Conservation (phyloP, 2,329 filamentous ascomycete species). For the Xylaria sp. region DNA sequence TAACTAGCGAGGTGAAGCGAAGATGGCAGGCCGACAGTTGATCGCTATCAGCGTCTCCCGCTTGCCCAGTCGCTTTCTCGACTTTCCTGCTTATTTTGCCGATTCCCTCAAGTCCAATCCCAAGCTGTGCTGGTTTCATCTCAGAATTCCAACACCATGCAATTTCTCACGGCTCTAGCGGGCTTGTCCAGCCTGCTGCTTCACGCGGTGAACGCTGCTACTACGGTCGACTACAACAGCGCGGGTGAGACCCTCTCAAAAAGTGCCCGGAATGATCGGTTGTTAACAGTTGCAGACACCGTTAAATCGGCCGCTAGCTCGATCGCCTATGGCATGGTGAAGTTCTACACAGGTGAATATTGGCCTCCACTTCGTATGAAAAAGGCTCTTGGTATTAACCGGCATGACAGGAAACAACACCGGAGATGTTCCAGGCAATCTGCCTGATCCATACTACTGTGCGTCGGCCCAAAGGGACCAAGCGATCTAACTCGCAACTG, state of each 20-base stretch:
- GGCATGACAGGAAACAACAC: conserved; percentile 52
- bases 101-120: conserved; percentile 3
- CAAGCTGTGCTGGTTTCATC: background rate
- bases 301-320: conserved; percentile 26
- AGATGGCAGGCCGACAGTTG: conserved; percentile 9
- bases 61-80: conserved; percentile 6
- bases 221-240: conserved; percentile 22
- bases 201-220: conserved; percentile 13
- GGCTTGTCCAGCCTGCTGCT: conserved; percentile 18
- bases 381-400: conserved; percentile 1
- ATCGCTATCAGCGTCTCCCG: conserved; percentile 8
- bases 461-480: conserved; percentile 34
- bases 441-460: conserved; percentile 66
- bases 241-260: conserved; percentile 14
- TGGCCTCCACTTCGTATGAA: background rate
- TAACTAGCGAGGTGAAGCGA: conserved; percentile 9
- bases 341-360: conserved; percentile 24
- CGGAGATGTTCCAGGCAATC: conserved; percentile 58
- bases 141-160: conserved; percentile 10
- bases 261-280: background rate
- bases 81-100: conserved; percentile 10
- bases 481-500: conserved; percentile 5
- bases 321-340: conserved; percentile 25
- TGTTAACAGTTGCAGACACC: conserved; percentile 17
- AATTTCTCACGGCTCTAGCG: conserved; percentile 8